Conservation (phyloP, 345 rosid species). For the Erucastrum elatum region DNA sequence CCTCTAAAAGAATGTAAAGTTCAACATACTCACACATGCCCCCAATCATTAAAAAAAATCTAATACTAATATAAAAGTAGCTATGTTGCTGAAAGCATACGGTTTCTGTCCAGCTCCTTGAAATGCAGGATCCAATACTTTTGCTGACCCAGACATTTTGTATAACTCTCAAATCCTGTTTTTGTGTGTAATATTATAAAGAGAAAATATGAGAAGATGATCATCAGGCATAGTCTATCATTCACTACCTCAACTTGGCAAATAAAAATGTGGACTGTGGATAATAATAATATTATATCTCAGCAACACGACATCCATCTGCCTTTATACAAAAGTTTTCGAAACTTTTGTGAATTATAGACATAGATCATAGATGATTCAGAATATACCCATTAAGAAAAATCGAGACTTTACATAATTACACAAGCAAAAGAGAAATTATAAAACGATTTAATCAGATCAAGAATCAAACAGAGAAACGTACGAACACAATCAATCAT, state of each 20-base stretch:
- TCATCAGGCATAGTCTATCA: background rate
- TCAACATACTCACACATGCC: constrained; percentile 27
- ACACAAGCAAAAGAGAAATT: background rate
- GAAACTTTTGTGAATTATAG: constrained; percentile 6
- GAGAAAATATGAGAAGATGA: background rate
- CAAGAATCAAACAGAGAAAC: constrained; percentile 10
- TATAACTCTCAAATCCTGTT: background rate
- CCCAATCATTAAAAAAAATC: background rate
- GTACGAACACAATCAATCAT: constrained; percentile 4
- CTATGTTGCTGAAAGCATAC: constrained; percentile 57
- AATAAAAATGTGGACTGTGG: background rate
- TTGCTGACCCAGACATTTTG: constrained; percentile 75
- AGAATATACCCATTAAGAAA: background rate
- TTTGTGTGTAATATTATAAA: background rate
- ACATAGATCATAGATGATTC: constrained; percentile 9
- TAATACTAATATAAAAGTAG: background rate
- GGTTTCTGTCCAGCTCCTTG: constrained; percentile 92
- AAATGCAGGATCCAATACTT: constrained; percentile 90
- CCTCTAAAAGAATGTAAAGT: constrained; percentile 71
- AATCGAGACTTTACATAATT: constrained; percentile 1
- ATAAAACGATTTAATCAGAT: background rate
- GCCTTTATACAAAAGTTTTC: background rate
- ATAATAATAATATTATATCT: background rate
- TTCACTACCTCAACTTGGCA: background rate
- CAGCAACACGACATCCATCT: background rate